phyloP scores from a whole-genome alignment of 1,284 basidiomycete species.

The Apiotrichum akiyoshidainum region DNA sequence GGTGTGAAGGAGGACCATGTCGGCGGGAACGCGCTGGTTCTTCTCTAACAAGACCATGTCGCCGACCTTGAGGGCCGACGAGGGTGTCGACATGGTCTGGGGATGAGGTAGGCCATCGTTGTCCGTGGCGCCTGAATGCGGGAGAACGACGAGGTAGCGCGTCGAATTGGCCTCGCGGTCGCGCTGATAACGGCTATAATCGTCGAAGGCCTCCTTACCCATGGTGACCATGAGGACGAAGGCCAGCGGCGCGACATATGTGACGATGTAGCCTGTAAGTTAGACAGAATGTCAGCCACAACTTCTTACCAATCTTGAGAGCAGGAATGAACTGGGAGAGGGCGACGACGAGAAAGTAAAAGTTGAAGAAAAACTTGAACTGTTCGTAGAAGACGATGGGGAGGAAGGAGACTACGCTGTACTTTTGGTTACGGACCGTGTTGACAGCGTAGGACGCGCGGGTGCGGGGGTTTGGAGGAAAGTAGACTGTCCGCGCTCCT shows the following conservation, averaged over 20 bases:
- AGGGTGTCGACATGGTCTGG: slow-evolving; percentile 67
- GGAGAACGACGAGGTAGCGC: slow-evolving; percentile 77
- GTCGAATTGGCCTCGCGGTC: slow-evolving; percentile 94
- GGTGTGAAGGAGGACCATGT: slow-evolving; percentile 85
- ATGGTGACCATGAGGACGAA: slow-evolving; percentile 94
- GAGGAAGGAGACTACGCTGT: slow-evolving; percentile 89
- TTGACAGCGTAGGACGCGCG: slow-evolving; percentile 60
- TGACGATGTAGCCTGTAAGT: slow-evolving; percentile 79
- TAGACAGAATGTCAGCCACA: not conserved
- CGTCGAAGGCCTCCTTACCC: slow-evolving; percentile 98
- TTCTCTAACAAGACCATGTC: slow-evolving; percentile 91
- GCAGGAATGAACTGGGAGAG: slow-evolving; percentile 94
- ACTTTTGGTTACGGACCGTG: slow-evolving; percentile 95
- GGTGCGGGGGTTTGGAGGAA: slow-evolving; percentile 12
- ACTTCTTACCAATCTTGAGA: slow-evolving; percentile 78
- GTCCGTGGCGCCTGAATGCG: slow-evolving; percentile 32
- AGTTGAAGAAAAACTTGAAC: slow-evolving; percentile 99
- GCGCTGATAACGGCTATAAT: slow-evolving; percentile 86
- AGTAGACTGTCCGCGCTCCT: not conserved
- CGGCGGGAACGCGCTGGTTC: slow-evolving; percentile 94
- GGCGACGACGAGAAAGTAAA: slow-evolving; percentile 96
- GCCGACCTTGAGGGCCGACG: slow-evolving; percentile 83
- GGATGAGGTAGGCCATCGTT: slow-evolving; percentile 29
- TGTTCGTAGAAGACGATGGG: slow-evolving; percentile 98
- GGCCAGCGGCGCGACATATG: slow-evolving; percentile 92